These are phyloP conservation scores for Amphibolis antarctica DNA, from an alignment of 106 monocot species.

Conservation along the genomic window DNA sequence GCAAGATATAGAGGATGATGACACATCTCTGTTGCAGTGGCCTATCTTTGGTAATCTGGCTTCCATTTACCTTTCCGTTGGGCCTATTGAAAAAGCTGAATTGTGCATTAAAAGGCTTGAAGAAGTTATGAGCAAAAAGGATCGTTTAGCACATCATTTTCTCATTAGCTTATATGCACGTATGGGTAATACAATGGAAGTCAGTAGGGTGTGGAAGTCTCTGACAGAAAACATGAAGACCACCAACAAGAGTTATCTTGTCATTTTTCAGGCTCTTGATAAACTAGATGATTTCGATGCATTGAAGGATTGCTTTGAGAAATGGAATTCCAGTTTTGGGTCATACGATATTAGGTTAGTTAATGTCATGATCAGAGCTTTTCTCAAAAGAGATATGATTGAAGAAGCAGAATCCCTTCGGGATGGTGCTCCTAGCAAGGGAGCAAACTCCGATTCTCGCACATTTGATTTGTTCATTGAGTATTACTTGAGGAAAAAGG, in stretches of 20 bases:
- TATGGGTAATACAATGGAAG: conserved; percentile 36
- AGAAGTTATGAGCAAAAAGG: conserved; percentile 24
- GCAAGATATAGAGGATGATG: conserved; percentile 30
- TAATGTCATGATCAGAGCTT: conserved; percentile 39
- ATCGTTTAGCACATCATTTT: conserved; percentile 33
- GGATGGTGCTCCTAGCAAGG: conserved; percentile 23
- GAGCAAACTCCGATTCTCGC: conserved; percentile 11
- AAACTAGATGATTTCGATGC: conserved; percentile 37
- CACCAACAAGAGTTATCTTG: conserved; percentile 42
- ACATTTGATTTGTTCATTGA: conserved; percentile 36
- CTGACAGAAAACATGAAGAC: conserved; percentile 31
- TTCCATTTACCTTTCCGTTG: conserved; percentile 35
- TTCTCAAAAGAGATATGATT: conserved; percentile 36
- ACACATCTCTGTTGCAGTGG: conserved; percentile 25
- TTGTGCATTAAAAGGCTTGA: conserved; percentile 48
- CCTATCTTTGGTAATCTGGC: conserved; percentile 45
- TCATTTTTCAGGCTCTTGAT: conserved; percentile 33
- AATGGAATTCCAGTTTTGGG: conserved; percentile 28
- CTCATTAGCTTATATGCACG: conserved; percentile 49
- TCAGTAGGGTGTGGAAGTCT: conserved; percentile 47
- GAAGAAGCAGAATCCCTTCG: conserved; percentile 28
- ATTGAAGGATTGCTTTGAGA: conserved; percentile 31
- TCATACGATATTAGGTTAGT: conserved; percentile 35
- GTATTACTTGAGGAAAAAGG: conserved; percentile 29
- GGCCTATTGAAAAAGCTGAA: conserved; percentile 30